Base-by-base conservation (phyloP, 768 basidiomycete species). In the Lactarius sanguifluus region DNA sequence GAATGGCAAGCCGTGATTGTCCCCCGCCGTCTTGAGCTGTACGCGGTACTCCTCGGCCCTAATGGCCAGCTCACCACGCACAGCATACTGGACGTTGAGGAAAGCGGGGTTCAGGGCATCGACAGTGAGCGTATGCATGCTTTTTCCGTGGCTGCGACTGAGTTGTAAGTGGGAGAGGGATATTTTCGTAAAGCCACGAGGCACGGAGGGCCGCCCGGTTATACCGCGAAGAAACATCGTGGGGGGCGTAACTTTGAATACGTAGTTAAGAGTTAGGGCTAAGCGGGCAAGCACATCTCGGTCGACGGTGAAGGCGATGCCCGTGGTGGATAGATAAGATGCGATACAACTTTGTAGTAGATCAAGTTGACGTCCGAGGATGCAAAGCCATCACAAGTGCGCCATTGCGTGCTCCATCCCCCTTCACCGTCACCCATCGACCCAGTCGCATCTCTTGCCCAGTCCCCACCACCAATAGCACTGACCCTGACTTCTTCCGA, bases 11-110 rank as follows among this genome's bases (percentile, higher is more conserved):
- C 79, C 80, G 69, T 84, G 78, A 64, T 80, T 74, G 28, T 79
- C 78, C 64, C 62, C 58, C 82, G 58, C 58, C 82, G 58, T 77
- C 77, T 86, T 84, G 73, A 98, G 85, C 71, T 82, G 77, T 59
- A 88, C 88, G 63, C 90, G 84, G 71, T 91, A 87, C 61, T 85
- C 80, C 77, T 98, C 95, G 0, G 96, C 94, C 76, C 91, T 92
- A 80, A 98, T 92, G 4, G 96, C 94, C 69, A 98, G 87, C 78
- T 96, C 96, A 58, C 97, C 96, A 62, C 96, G 92, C 34, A 99
- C 96, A 64, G 96, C 96, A 75, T 99, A 99, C 77, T 97, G 86
- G 61, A 98, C 97, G 60, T 92, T 87, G 74, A 86, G 83, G 57
- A 97, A 82, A 65, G 87, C 81, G 2, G 90, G 92, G 78, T 97